Evolutionary conservation across 805 yeast species (phyloP).

Genomic region (Alloascoidea africana): DNA sequence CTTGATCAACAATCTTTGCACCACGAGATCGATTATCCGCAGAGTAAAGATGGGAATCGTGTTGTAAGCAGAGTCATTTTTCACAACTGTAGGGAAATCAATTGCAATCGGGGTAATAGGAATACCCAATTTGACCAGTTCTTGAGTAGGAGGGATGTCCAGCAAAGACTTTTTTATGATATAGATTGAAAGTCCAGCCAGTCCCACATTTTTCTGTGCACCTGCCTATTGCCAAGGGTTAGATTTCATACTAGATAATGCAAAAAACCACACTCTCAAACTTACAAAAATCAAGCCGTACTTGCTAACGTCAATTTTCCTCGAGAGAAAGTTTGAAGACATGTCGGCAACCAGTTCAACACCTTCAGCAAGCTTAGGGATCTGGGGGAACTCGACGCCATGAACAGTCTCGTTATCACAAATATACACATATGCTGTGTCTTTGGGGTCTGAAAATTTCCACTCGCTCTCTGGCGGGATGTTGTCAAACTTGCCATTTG

Average conservation of each 20-base stretch:
- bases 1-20: slow-evolving; percentile 37
- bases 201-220: slow-evolving; percentile 95
- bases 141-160: slow-evolving; percentile 48
- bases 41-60: slow-evolving; percentile 91
- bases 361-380: slow-evolving; percentile 40
- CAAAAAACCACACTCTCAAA: slow-evolving; percentile 1
- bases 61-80: slow-evolving; percentile 87
- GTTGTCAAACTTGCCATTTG: slow-evolving; percentile 40
- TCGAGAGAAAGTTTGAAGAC: slow-evolving; percentile 85
- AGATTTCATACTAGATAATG: background rate
- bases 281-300: slow-evolving; percentile 63
- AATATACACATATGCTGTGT: slow-evolving; percentile 72
- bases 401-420: slow-evolving; percentile 97
- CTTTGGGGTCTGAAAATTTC: slow-evolving; percentile 38
- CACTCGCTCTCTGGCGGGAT: slow-evolving; percentile 58
- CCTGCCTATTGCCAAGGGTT: slow-evolving; percentile 48
- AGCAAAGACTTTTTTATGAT: slow-evolving; percentile 74
- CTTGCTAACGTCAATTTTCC: slow-evolving; percentile 63
- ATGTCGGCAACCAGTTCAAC: slow-evolving; percentile 86
- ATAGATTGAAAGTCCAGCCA: slow-evolving; percentile 89
- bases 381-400: slow-evolving; percentile 72
- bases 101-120: slow-evolving; percentile 83
- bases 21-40: slow-evolving; percentile 70
- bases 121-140: slow-evolving; percentile 39
- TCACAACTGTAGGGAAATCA: slow-evolving; percentile 74